Percentiles rank a stretch among this genome's conserved stretches.
Conservation (phyloP, 805 yeast species). For the Candida montana region DNA sequence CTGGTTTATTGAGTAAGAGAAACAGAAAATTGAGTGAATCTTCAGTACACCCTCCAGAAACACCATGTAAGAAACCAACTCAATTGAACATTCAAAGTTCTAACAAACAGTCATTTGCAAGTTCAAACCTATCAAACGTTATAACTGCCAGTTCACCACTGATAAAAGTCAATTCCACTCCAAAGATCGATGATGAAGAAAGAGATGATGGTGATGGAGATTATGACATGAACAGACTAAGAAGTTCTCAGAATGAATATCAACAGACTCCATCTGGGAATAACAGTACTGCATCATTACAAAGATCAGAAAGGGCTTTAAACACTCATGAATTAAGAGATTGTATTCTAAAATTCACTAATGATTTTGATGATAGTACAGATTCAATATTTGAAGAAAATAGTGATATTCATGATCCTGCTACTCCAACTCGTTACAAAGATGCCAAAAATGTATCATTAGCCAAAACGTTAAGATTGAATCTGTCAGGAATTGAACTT, state of each 20-base stretch:
- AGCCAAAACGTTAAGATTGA: slow-evolving; percentile 14
- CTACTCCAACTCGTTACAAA: slow-evolving; percentile 39
- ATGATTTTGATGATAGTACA: slow-evolving; percentile 36
- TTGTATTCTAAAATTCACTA: slow-evolving; percentile 34
- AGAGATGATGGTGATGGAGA: slow-evolving; percentile 10
- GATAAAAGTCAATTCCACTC: slow-evolving; percentile 24
- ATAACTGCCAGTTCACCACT: slow-evolving; percentile 27
- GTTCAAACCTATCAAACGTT: slow-evolving; percentile 26
- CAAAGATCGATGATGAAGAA: slow-evolving; percentile 16
- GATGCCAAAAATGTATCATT: slow-evolving; percentile 14
- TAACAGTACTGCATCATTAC: slow-evolving; percentile 9
- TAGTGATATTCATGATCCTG: slow-evolving; percentile 29
- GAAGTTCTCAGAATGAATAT: not conserved
- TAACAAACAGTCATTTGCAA: slow-evolving; percentile 16
- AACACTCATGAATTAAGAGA: slow-evolving; percentile 38
- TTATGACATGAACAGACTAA: slow-evolving; percentile 1
- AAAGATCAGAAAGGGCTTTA: slow-evolving; percentile 26
- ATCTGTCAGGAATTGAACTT: slow-evolving; percentile 3
- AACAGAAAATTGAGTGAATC: slow-evolving; percentile 33
- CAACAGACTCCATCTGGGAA: slow-evolving; percentile 20
- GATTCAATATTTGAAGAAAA: slow-evolving; percentile 24
- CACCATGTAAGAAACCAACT: slow-evolving; percentile 52
- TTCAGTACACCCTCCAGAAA: slow-evolving; percentile 49
- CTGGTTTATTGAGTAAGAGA: slow-evolving; percentile 66
- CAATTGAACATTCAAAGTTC: slow-evolving; percentile 13